These are phyloP conservation scores for Cladochytrium replicatum DNA, from an alignment of 192 early-diverging fungal species.

Conservation along the genomic window DNA sequence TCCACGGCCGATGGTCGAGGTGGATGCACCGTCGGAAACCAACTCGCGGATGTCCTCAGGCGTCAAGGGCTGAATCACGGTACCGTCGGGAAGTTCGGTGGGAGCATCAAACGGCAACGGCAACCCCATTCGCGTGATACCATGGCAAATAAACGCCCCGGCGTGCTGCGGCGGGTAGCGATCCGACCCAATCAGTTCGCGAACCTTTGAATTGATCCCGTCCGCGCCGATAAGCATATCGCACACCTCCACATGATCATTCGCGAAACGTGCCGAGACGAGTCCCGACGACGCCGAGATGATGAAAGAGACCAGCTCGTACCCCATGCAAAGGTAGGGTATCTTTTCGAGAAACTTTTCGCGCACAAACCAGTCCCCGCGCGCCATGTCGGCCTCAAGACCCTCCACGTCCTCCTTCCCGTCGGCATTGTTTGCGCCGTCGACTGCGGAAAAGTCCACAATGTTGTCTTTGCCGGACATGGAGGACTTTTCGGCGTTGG, in stretches of 20 bases:
- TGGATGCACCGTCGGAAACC: constrained; percentile 26
- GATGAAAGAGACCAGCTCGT: constrained; percentile 32
- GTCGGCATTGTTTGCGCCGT: constrained; percentile 27
- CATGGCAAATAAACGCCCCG: constrained; percentile 25
- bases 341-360: constrained; percentile 16
- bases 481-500: too few relatives aligned
- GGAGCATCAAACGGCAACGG: constrained; percentile 27
- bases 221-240: constrained; percentile 38
- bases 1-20: constrained; percentile 24
- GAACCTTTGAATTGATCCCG: constrained; percentile 35
- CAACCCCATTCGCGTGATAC: constrained; percentile 24
- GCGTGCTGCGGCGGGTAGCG: constrained; percentile 20
- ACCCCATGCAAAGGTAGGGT: constrained; percentile 22
- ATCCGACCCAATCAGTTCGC: constrained; percentile 22
- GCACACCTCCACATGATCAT: constrained; percentile 25
- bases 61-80: constrained; percentile 16
- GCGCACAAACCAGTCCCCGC: constrained; percentile 20
- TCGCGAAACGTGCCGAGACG: constrained; percentile 28
- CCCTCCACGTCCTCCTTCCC: constrained; percentile 7
- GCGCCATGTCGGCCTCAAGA: constrained; percentile 29
- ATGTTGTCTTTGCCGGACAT: too few relatives aligned
- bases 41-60: constrained; percentile 24
- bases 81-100: constrained; percentile 14
- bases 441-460: constrained; percentile 14
- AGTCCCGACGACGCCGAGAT: constrained; percentile 29